A percentile compares a stretch with the other conserved stretches of the same genome.
phyloP scores from a whole-genome alignment of 192 early-diverging fungal genomes.

The Dissophora ornata region DNA sequence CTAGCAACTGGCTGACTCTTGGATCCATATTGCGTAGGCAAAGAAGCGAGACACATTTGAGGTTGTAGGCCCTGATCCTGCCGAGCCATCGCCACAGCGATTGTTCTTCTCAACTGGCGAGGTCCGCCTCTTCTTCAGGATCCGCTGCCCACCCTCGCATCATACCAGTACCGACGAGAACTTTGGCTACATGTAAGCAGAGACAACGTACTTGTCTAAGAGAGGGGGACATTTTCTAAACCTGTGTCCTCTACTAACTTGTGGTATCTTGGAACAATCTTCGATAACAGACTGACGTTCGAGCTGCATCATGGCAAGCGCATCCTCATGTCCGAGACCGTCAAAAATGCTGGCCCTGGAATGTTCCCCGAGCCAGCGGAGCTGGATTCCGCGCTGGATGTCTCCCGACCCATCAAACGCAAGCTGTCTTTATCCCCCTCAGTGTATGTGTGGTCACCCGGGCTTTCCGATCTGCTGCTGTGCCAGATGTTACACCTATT shows the following conservation, averaged over 20 bases:
- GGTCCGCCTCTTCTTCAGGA: constrained; percentile 38
- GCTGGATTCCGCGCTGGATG: background rate
- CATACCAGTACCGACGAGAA: constrained; percentile 12
- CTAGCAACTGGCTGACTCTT: no score
- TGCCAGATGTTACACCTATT: no score
- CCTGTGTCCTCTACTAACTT: no score
- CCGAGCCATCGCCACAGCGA: constrained; percentile 38
- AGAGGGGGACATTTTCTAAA: no score
- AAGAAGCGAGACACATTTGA: constrained; percentile 46
- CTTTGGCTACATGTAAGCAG: constrained; percentile 21
- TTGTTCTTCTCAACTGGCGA: constrained; percentile 43
- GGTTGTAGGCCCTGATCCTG: constrained; percentile 38
- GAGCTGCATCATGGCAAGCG: constrained; percentile 51
- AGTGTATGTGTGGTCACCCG: constrained; percentile 8
- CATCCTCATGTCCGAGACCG: constrained; percentile 43
- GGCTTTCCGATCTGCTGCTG: no score
- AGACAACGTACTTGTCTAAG: no score
- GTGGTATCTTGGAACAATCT: background rate
- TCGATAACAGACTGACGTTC: constrained; percentile 28
- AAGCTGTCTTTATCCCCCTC: constrained; percentile 22
- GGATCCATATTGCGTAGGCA: no score
- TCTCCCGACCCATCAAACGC: constrained; percentile 19
- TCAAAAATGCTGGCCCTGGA: constrained; percentile 33
- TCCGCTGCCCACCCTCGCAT: constrained; percentile 44
- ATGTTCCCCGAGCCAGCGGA: constrained; percentile 29